Evolutionary conservation across 768 basidiomycete genomes (phyloP), one percentile per base, ranked within the genome.

Genomic region (Rhodotorula diobovata): DNA sequence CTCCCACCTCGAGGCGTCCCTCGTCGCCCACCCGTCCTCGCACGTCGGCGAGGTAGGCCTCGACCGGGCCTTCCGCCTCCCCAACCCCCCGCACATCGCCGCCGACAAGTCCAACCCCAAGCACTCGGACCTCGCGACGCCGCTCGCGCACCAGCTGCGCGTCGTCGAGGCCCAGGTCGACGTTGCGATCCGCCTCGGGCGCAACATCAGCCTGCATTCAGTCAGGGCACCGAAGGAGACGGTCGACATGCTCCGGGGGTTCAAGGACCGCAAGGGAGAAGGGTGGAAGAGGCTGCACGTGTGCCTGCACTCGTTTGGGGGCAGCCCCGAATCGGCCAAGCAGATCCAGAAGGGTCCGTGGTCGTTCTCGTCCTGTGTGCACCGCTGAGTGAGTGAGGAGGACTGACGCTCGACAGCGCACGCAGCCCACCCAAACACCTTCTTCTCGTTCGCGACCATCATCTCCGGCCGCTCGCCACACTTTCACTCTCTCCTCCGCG

Each of bases 31-130:
- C 75, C 87, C 90, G 4, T 78, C 81, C 51, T 88, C 91, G 20
- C 89, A 96, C 87, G 82, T 99, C 3, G 95, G 95, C 51, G 95
- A 99, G 81, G 88, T 98, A 12, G 95, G 95, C 4, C 81, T 99
- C 48, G 95, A 99, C 81, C 86, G 89, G 35, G 82, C 84, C 25
- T 90, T 89, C 76, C 87, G 90, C 39, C 83, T 95, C 34, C 88
- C 91, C 0, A 84, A 84, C 71, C 82, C 86, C 63, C 85, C 84
- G 35, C 81, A 81, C 25, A 23, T 67, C 66, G 3, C 76, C 25
- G 39, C 72, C 35, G 67, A 64, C 66, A 48, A 48, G 32, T n/a
- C 48, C 41, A 70, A 60, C n/a, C 61, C 84, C 6, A 86, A 86
- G 55, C 80, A 83, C 61, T 81, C 93, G 8, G 86, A 87, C 5